A percentile compares a stretch with the other conserved stretches of the same genome.
Evolutionary conservation across 306 rosid genomes (phyloP).

Genomic region (Senna siamea): DNA sequence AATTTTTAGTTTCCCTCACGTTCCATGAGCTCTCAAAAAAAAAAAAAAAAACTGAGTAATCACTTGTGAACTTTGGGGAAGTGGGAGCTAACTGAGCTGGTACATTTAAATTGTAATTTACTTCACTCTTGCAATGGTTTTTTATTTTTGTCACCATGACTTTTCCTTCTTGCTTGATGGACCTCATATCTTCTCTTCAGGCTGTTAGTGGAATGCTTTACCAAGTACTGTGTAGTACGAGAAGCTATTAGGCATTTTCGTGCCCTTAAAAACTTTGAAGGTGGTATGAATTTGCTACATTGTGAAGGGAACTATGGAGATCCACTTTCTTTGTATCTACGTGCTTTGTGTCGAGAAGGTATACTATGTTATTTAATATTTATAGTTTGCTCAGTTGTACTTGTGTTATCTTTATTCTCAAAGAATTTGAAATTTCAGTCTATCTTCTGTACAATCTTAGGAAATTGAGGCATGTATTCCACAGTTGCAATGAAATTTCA

Average conservation of each 20-base stretch:
- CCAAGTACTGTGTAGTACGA: conserved; percentile 84
- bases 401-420: conserved; percentile 22
- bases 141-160: conserved; percentile 13
- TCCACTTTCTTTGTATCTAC: conserved; percentile 92
- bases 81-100: conserved; percentile 29
- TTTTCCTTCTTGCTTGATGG: conserved; percentile 29
- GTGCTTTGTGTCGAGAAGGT: conserved; percentile 97
- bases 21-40: conserved; percentile 19
- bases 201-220: conserved; percentile 93
- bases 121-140: conserved; percentile 1
- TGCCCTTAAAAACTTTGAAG: conserved; percentile 77
- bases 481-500: too few species aligned
- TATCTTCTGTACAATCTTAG: conserved; percentile 12
- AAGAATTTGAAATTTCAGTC: conserved; percentile 26
- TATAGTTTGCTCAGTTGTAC: conserved; percentile 25
- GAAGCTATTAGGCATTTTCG: conserved; percentile 98
- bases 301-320: conserved; percentile 83
- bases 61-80: conserved; percentile 12
- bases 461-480: too few species aligned
- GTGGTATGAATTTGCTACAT: conserved; percentile 74
- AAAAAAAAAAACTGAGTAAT: conserved; percentile 10
- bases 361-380: conserved; percentile 32
- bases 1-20: conserved; percentile 10
- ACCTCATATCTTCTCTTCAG: conserved; percentile 52
- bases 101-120: conserved; percentile 24